Percentiles rank a stretch among this genome's conserved stretches.
phyloP scores from a whole-genome alignment of 139 green algal genomes.

The Eudorina sp. region DNA sequence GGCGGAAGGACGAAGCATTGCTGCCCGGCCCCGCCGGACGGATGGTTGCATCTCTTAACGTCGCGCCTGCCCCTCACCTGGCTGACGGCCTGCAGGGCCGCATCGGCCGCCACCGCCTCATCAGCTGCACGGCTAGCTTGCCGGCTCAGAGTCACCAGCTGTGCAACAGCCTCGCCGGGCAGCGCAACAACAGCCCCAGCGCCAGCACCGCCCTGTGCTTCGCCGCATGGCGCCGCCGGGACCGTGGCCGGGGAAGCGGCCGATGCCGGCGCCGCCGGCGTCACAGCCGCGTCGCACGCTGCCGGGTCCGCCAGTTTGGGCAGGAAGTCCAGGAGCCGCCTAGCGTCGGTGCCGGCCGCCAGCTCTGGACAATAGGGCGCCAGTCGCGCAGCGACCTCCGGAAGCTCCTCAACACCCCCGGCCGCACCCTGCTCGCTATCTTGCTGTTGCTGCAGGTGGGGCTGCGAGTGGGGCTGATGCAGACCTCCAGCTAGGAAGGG shows the following conservation, averaged over 20 bases:
- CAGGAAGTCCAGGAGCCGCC: background rate
- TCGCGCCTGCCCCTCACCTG: slow-evolving; percentile 15
- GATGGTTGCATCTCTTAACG: background rate
- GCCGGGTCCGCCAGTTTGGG: background rate
- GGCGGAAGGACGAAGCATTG: background rate
- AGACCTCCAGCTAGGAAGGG: too few relatives aligned
- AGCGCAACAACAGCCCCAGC: background rate
- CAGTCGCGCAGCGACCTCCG: background rate
- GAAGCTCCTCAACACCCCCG: background rate
- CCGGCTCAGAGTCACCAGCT: background rate
- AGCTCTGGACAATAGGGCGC: slow-evolving; percentile 7
- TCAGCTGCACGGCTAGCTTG: slow-evolving; percentile 4
- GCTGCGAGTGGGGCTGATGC: background rate
- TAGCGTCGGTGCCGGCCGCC: slow-evolving; percentile 7
- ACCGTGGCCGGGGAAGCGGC: too few relatives aligned
- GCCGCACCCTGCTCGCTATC: background rate
- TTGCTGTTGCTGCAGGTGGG: background rate
- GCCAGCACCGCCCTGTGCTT: background rate
- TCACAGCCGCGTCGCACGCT: background rate
- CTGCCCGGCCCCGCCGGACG: background rate
- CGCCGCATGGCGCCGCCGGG: background rate
- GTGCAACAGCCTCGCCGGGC: background rate
- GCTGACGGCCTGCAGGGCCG: slow-evolving; percentile 30
- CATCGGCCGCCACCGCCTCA: slow-evolving; percentile 38
- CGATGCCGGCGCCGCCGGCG: background rate